These are phyloP conservation scores for Papilionanthe hybrid DNA, from an alignment of 116 monocot species.

Conservation along the genomic window DNA sequence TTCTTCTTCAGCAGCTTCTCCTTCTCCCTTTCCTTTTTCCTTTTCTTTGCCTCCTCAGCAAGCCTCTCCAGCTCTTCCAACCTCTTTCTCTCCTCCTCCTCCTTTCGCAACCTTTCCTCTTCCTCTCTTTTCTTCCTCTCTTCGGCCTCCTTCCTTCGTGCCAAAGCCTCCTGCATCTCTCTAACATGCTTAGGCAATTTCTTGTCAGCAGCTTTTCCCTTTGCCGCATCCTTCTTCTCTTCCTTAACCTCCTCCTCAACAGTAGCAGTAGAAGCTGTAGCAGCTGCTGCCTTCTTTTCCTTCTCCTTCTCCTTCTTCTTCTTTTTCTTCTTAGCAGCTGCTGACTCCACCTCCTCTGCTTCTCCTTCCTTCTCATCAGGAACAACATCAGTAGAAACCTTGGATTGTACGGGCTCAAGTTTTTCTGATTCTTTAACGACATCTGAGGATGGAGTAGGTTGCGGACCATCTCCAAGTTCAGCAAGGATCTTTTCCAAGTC, in stretches of 20 bases:
- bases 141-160: constrained; percentile 73
- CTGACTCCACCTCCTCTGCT: constrained; percentile 44
- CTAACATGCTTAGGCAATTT: constrained; percentile 87
- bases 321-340: constrained; percentile 90
- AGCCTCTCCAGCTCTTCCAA: constrained; percentile 65
- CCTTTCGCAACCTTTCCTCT: constrained; percentile 71
- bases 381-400: constrained; percentile 13
- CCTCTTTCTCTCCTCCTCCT: constrained; percentile 69
- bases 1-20: constrained; percentile 81
- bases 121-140: constrained; percentile 77
- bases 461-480: constrained; percentile 46
- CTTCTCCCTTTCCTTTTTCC: constrained; percentile 92
- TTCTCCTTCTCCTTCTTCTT: constrained; percentile 89
- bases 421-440: neutral
- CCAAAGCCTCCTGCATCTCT: constrained; percentile 94
- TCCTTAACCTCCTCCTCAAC: constrained; percentile 17
- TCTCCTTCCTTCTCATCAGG: constrained; percentile 48
- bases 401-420: neutral
- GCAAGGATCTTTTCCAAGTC: constrained; percentile 60
- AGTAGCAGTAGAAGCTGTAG: constrained; percentile 5
- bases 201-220: constrained; percentile 55
- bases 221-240: constrained; percentile 31
- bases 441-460: neutral
- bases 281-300: constrained; percentile 59
- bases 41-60: constrained; percentile 76